Percentiles rank a stretch among this genome's conserved stretches.
phyloP scores from a whole-genome alignment of 2,329 filamentous ascomycete genomes.

The Colletotrichum sublineola region DNA sequence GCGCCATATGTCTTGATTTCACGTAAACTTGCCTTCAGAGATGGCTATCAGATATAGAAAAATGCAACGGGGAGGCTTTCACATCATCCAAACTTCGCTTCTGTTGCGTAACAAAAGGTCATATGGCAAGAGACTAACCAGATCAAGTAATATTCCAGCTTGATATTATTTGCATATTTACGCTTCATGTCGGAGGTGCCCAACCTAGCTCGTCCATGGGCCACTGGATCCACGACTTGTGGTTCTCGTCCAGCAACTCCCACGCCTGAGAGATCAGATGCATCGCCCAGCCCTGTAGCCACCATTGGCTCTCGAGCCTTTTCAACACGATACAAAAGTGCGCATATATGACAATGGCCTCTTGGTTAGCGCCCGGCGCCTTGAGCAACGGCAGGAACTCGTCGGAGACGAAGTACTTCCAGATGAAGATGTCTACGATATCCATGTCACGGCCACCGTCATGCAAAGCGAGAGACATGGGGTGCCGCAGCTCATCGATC shows the following conservation, averaged over 20 bases:
- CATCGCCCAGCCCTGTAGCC: constrained; percentile 53
- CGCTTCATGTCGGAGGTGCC: constrained; percentile 26
- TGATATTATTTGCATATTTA: too few species aligned
- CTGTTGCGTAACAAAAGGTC: too few species aligned
- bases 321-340: constrained; percentile 52
- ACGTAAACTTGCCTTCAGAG: too few species aligned
- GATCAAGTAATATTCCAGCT: neutral
- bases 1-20: too few species aligned
- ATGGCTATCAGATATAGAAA: neutral
- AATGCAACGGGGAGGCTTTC: neutral
- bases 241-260: constrained; percentile 51
- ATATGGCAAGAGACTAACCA: neutral
- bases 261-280: constrained; percentile 52
- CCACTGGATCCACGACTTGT: constrained; percentile 52
- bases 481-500: constrained; percentile 41
- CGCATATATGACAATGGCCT: constrained; percentile 52
- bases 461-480: constrained; percentile 32
- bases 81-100: neutral
- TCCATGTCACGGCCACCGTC: constrained; percentile 45
- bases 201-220: constrained; percentile 45
- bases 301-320: constrained; percentile 52
- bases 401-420: constrained; percentile 54
- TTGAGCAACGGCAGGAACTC: constrained; percentile 53
- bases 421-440: constrained; percentile 55
- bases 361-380: constrained; percentile 44